Evolutionary conservation across 768 basidiomycete species (phyloP).

Genomic region (Suillus variegatus): DNA sequence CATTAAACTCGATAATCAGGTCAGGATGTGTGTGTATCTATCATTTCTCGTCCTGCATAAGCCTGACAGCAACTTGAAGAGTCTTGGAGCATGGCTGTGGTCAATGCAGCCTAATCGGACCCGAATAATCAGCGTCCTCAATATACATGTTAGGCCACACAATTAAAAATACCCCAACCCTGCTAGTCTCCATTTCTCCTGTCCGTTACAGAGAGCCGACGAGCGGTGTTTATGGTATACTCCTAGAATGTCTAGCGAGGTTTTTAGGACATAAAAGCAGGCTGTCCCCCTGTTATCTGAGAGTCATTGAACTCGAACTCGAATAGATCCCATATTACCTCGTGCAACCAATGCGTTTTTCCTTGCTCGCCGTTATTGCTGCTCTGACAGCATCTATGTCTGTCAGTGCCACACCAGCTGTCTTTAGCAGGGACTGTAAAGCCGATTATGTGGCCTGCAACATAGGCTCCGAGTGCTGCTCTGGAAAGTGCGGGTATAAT

Average conservation of each 20-base stretch:
- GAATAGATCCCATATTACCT: background rate
- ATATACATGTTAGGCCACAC: background rate
- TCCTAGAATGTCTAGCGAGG: background rate
- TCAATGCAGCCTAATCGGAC: background rate
- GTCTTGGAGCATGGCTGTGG: too few species aligned
- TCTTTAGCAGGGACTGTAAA: background rate
- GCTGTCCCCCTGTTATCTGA: background rate
- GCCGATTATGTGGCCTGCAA: background rate
- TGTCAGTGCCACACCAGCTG: background rate
- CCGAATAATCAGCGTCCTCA: too few species aligned
- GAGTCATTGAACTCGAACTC: background rate
- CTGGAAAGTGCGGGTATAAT: background rate
- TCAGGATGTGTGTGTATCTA: too few species aligned
- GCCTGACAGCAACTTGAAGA: too few species aligned
- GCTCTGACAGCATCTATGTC: background rate
- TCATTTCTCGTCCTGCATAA: too few species aligned
- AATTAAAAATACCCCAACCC: background rate
- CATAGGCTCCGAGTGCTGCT: background rate
- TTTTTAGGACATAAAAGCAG: background rate
- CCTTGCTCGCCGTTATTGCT: background rate
- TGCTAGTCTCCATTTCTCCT: background rate
- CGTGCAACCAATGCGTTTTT: background rate
- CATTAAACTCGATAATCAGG: too few species aligned
- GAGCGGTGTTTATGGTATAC: background rate
- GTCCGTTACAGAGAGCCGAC: background rate